Base-by-base conservation (phyloP, 2,329 filamentous ascomycete genomes). In the Trichoderma brevicompactum region DNA sequence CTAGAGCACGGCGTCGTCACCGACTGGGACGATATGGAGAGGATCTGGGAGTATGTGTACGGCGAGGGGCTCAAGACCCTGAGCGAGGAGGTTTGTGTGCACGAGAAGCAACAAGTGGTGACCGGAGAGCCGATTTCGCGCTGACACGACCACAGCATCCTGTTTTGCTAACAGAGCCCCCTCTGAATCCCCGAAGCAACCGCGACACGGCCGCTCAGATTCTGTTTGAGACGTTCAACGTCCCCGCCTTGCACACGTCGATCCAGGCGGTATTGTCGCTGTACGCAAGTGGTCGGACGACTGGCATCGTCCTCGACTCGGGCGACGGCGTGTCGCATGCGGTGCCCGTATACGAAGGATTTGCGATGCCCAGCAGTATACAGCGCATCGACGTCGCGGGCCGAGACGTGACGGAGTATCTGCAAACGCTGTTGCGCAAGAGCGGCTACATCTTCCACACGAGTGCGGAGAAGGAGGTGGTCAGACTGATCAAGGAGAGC, bases 11-110 rank as follows among this genome's bases (percentile, higher is more conserved):
- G 95, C 72, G 96, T 99, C 73, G 95, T 99, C 69, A 99, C 95
- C 71, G 93, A 99, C 79, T 99, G 95, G 95, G 95, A 98, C 76
- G 95, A 99, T 76, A 99, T 99, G 95, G 95, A 99, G 83, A 89
- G 92, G 81, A 99, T 99, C 80, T 99, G 95, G 95, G 92, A 96
- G 74, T 95, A 96, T 75, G 93, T 99, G 61, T 99, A 98, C 77
- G 92, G 92, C 65, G 94, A 97, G 75, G 95, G 96, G 69, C 79
- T 99, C 73, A 98, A 97, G 83, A 97, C 94, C 56, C 84, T 97
- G 75, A 97, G 94, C 79, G 95, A 99, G 85, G 95, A 99, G 85
- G 91, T 94, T 66, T 41, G 76, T 69, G 8, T 52, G 17, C 41
- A 38, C n/a, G 3, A 34, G 8, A 2, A 34, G 8, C 7, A 34